Evolutionary conservation across 805 yeast species (phyloP).

Genomic region (Metschnikowia sp.): DNA sequence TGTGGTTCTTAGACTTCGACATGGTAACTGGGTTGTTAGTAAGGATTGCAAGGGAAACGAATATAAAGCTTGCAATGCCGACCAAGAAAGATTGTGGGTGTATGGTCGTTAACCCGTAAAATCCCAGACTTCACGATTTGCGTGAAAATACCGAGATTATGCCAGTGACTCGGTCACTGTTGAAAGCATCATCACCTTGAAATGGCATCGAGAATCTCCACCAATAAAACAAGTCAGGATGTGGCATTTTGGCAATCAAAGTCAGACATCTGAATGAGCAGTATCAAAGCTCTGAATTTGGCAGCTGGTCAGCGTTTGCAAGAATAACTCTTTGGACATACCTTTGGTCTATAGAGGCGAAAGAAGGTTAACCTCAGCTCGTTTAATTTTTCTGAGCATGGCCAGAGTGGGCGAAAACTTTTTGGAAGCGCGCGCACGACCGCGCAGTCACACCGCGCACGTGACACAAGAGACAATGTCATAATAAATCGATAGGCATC

Average conservation of each 20-base stretch:
- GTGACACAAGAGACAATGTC: constrained; percentile 3
- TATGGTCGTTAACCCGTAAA: no score
- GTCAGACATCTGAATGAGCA: no score
- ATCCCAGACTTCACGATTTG: background rate
- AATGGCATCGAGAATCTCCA: background rate
- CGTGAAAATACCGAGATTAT: background rate
- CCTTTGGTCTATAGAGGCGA: constrained; percentile 14
- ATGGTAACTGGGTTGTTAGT: constrained; percentile 49
- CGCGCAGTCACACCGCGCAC: constrained; percentile 18
- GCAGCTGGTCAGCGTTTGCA: no score
- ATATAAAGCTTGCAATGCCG: background rate
- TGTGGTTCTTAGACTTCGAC: constrained; percentile 99
- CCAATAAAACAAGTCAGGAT: no score
- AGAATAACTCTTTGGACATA: constrained; percentile 9
- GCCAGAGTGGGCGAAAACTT: constrained; percentile 13
- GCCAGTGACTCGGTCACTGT: background rate
- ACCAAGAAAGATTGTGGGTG: no score
- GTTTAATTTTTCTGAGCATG: constrained; percentile 10
- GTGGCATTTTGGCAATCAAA: no score
- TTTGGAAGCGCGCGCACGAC: constrained; percentile 14
- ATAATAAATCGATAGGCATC: no score
- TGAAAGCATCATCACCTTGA: no score
- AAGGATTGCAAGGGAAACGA: background rate
- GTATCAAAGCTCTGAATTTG: no score
- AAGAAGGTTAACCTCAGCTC: constrained; percentile 3